Conservation (phyloP, 768 basidiomycete species). For the Xerocomellus dryophilus region DNA sequence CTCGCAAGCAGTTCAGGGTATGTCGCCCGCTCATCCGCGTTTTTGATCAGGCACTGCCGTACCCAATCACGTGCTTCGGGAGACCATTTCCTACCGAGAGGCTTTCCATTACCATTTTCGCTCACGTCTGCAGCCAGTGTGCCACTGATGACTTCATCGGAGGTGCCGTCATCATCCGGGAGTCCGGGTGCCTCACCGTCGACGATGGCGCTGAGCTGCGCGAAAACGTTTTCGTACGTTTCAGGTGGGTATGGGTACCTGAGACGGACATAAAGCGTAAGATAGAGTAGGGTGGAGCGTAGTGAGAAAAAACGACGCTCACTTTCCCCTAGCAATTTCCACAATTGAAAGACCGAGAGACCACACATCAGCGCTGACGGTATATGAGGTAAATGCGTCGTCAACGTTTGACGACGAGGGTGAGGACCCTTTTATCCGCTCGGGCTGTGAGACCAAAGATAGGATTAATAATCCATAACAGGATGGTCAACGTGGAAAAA, state of each 20-base stretch:
- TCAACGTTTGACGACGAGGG: constrained; percentile 30
- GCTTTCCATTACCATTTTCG: constrained; percentile 16
- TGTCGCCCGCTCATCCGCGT: constrained; percentile 72
- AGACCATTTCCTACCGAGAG: constrained; percentile 26
- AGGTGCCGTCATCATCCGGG: constrained; percentile 50
- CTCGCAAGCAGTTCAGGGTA: constrained; percentile 79
- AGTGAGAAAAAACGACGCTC: constrained; percentile 8
- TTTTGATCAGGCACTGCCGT: constrained; percentile 73
- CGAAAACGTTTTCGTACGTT: constrained; percentile 96
- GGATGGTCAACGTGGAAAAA: constrained; percentile 1
- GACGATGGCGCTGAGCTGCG: constrained; percentile 94
- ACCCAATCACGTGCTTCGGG: constrained; percentile 78
- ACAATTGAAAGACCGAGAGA: constrained; percentile 92
- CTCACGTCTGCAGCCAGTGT: constrained; percentile 1
- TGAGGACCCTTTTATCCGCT: constrained; percentile 94
- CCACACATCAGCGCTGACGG: constrained; percentile 97
- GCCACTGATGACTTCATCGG: constrained; percentile 14
- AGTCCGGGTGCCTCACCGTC: constrained; percentile 89
- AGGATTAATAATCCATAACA: neutral
- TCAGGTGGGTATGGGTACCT: constrained; percentile 95
- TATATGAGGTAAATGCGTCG: constrained; percentile 58
- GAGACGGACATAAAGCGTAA: constrained; percentile 1
- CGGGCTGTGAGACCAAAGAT: constrained; percentile 55
- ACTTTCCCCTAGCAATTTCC: constrained; percentile 80
- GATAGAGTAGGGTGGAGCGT: neutral